Evolutionary conservation across 441 rosid genomes (phyloP).

Genomic region (Melianthus villosus): DNA sequence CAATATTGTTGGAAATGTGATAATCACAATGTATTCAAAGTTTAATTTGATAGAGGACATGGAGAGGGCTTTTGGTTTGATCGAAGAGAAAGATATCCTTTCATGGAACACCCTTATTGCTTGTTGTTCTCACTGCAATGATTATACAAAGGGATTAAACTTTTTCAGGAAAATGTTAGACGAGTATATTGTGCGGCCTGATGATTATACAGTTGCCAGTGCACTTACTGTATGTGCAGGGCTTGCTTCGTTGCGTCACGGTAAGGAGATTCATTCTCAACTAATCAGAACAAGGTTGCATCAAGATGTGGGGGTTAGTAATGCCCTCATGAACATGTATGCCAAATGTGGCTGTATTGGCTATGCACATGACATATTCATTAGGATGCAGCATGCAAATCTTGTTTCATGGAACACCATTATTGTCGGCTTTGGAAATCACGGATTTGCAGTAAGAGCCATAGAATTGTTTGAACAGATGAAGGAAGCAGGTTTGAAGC

Average conservation of each 20-base stretch:
- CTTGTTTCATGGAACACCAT: slow-evolving; percentile 59
- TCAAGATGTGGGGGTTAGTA: slow-evolving; percentile 32
- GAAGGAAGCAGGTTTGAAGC: slow-evolving; percentile 22
- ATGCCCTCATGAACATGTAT: slow-evolving; percentile 54
- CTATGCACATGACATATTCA: slow-evolving; percentile 22
- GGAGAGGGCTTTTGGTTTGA: slow-evolving; percentile 25
- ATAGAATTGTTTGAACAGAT: slow-evolving; percentile 30
- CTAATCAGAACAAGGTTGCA: slow-evolving; percentile 21
- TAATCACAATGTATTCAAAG: slow-evolving; percentile 36
- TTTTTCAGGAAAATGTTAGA: slow-evolving; percentile 24
- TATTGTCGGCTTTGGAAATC: slow-evolving; percentile 38
- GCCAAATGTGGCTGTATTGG: slow-evolving; percentile 50
- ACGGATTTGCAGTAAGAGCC: slow-evolving; percentile 36
- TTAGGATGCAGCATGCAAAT: slow-evolving; percentile 23
- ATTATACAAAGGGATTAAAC: slow-evolving; percentile 28
- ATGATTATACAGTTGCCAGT: slow-evolving; percentile 35
- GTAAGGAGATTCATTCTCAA: slow-evolving; percentile 41
- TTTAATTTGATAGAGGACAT: slow-evolving; percentile 20
- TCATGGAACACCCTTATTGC: slow-evolving; percentile 43
- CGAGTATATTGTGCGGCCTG: slow-evolving; percentile 14
- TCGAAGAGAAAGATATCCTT: slow-evolving; percentile 31
- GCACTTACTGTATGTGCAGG: slow-evolving; percentile 37
- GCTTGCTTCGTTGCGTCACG: slow-evolving; percentile 27
- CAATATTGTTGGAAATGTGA: slow-evolving; percentile 33
- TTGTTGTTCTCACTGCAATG: slow-evolving; percentile 23